A percentile compares a stretch with the other conserved stretches of the same genome.
phyloP scores from a whole-genome alignment of 1,284 basidiomycete genomes.

The Chalciporus sp. region DNA sequence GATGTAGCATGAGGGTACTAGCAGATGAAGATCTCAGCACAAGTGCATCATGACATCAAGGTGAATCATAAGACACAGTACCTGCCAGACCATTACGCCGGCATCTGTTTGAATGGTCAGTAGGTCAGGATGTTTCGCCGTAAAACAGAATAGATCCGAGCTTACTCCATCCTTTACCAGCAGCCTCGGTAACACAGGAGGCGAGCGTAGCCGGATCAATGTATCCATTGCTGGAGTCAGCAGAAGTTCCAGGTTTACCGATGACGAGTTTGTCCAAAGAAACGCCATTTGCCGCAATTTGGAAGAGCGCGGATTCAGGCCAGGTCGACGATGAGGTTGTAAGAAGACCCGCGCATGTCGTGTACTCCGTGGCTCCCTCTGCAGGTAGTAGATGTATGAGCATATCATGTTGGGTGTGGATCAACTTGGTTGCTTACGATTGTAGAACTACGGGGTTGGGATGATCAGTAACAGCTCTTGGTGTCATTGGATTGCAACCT shows the following conservation, averaged over 20 bases:
- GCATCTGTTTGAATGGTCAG: background rate
- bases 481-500: background rate
- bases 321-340: constrained; percentile 42
- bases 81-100: constrained; percentile 9
- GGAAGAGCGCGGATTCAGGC: constrained; percentile 52
- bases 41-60: constrained; percentile 18
- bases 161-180: constrained; percentile 59
- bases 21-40: constrained; percentile 38
- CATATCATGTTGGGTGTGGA: background rate
- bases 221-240: constrained; percentile 61
- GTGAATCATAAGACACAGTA: background rate
- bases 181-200: constrained; percentile 54
- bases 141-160: constrained; percentile 5
- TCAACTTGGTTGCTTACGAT: constrained; percentile 44
- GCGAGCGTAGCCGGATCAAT: constrained; percentile 56
- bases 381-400: background rate
- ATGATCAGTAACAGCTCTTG: background rate
- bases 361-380: constrained; percentile 51
- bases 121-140: constrained; percentile 5
- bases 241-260: constrained; percentile 59
- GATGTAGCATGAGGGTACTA: constrained; percentile 31
- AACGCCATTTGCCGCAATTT: constrained; percentile 61
- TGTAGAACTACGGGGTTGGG: constrained; percentile 55
- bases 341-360: constrained; percentile 46
- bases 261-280: constrained; percentile 55